phyloP scores from a whole-genome alignment of 441 rosid genomes.

The Theobroma grandiflorum region DNA sequence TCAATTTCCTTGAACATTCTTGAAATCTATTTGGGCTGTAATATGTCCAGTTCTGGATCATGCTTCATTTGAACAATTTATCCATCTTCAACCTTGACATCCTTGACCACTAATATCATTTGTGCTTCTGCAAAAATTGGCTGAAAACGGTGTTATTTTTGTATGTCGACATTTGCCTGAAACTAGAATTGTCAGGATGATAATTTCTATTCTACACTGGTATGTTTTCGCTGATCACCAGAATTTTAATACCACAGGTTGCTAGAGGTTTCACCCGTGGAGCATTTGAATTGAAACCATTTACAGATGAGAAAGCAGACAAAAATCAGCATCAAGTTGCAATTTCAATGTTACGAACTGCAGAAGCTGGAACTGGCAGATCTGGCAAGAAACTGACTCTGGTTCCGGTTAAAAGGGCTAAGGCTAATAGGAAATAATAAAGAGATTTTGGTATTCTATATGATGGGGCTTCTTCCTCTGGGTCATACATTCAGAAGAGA shows the following conservation, averaged over 20 bases:
- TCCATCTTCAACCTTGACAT: background rate
- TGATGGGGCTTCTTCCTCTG: background rate
- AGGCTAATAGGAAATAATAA: constrained; percentile 49
- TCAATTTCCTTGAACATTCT: background rate
- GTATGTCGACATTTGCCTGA: background rate
- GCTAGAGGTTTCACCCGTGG: constrained; percentile 88
- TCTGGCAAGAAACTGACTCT: constrained; percentile 75
- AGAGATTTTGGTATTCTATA: background rate
- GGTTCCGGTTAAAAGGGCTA: constrained; percentile 70
- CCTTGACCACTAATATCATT: background rate
- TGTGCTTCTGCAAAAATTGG: background rate
- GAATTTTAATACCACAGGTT: constrained; percentile 54
- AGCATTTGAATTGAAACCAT: constrained; percentile 82
- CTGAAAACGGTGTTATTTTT: background rate
- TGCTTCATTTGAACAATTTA: background rate
- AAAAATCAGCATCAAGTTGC: constrained; percentile 63
- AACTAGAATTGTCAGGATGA: background rate
- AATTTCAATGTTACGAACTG: constrained; percentile 65
- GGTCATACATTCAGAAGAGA: constrained; percentile 3
- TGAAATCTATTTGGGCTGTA: background rate
- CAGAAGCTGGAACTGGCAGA: constrained; percentile 57
- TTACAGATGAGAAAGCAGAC: constrained; percentile 62
- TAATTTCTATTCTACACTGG: background rate
- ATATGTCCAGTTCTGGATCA: constrained; percentile 4
- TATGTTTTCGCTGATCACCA: constrained; percentile 22